Base-by-base conservation (phyloP, 2,329 filamentous ascomycete species). In the Lasiodiplodia sp. region DNA sequence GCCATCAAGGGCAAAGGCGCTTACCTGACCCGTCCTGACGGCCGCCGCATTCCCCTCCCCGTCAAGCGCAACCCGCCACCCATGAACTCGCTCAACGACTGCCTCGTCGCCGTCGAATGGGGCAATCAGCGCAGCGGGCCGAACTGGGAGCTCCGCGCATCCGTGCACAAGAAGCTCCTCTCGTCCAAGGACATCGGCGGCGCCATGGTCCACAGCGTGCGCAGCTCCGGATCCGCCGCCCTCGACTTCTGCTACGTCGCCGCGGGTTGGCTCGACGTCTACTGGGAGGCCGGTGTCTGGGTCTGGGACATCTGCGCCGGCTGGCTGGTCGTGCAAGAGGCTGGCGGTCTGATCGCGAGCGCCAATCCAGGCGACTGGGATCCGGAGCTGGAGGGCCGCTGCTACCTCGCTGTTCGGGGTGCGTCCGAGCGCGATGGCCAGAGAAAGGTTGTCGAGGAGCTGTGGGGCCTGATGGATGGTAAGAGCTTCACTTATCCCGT, bases 211-310 rank as follows among this genome's bases (percentile, higher is more conserved):
- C 75, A 78, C 31, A 77, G 74, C 0, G 71, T 78, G 14, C 78
- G 78, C 18, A 76, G 75, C 3, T 76, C 73, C 12, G 78, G 79
- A 16, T 79, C 78, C 2, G 78, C 78, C 0, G 79, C 78, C 0
- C 72, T 81, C 1, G 75, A 80, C 69, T 79, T 81, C 66, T 81
- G 79, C 71, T 79, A 78, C 68, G 78, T 80, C 1, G 79, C 78
- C 1, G 74, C 76, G 6, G 78, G 78, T 44, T 72, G 71, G 53
- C 60, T 80, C 0, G 78, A 80, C 52, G 67, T 71, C 0, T 80
- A 78, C 66, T 80, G 78, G 78, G 79, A 80, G 68, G 77, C 75
- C 4, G 78, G 78, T 0, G 75, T 76, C 5, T 79, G 73, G 72
- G 69, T 75, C 6, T 80, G 79, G 79, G 79, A 80, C 51, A 73